phyloP scores from a whole-genome alignment of 2,329 filamentous ascomycete genomes.

The Erysiphe pulchra region DNA sequence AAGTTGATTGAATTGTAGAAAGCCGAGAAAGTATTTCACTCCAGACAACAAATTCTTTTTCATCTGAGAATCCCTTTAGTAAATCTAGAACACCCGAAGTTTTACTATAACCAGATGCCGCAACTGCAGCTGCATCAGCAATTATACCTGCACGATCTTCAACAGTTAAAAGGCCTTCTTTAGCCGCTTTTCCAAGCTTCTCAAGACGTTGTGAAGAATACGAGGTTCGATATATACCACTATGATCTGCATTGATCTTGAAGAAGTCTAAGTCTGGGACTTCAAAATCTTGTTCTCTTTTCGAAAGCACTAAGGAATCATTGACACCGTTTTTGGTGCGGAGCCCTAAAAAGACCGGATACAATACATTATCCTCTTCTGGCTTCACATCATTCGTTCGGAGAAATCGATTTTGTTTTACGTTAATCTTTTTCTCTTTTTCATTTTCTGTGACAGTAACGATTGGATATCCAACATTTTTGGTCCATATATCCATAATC shows the following conservation, averaged over 20 bases:
- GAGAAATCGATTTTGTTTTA: slow-evolving; percentile 90
- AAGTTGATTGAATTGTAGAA: slow-evolving; percentile 54
- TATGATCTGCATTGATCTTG: slow-evolving; percentile 91
- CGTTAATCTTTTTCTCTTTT: slow-evolving; percentile 43
- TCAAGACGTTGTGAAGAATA: slow-evolving; percentile 62
- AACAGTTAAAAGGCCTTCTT: slow-evolving; percentile 51
- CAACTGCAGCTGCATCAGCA: slow-evolving; percentile 71
- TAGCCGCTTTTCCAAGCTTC: slow-evolving; percentile 73
- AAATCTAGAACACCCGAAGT: slow-evolving; percentile 72
- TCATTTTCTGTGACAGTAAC: slow-evolving; percentile 61
- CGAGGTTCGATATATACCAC: slow-evolving; percentile 71
- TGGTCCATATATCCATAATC: slow-evolving; percentile 92
- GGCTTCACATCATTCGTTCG: slow-evolving; percentile 81
- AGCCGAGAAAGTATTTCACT: slow-evolving; percentile 68
- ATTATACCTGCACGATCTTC: slow-evolving; percentile 92
- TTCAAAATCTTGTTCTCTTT: slow-evolving; percentile 55
- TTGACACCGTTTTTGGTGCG: slow-evolving; percentile 65
- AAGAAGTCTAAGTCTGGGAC: slow-evolving; percentile 65
- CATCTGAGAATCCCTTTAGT: slow-evolving; percentile 61
- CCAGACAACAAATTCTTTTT: slow-evolving; percentile 85
- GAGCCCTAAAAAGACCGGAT: slow-evolving; percentile 70
- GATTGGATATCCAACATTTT: slow-evolving; percentile 83
- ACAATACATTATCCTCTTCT: slow-evolving; percentile 71
- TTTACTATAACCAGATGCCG: slow-evolving; percentile 76
- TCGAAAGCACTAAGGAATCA: slow-evolving; percentile 41